phyloP scores from a whole-genome alignment of 2,329 filamentous ascomycete genomes.

The Aureobasidium vineae region DNA sequence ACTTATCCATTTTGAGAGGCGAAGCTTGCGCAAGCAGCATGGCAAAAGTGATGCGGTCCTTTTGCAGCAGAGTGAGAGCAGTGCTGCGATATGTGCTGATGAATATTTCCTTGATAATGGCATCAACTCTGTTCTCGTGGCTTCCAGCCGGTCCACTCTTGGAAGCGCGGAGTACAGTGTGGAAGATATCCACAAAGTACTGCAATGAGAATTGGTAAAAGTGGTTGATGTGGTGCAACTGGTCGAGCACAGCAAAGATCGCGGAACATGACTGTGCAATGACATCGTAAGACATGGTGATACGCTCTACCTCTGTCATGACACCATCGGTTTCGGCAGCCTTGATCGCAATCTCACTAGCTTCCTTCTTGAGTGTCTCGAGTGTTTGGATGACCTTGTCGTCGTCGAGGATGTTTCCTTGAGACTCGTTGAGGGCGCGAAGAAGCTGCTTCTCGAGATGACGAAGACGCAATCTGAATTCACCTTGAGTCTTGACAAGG shows the following conservation, averaged over 20 bases:
- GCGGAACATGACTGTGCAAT: slow-evolving; percentile 95
- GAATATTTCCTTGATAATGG: slow-evolving; percentile 90
- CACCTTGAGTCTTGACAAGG: slow-evolving; percentile 96
- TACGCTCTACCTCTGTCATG: slow-evolving; percentile 95
- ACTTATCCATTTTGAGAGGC: slow-evolving; percentile 94
- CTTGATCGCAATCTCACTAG: slow-evolving; percentile 92
- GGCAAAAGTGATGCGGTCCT: slow-evolving; percentile 88
- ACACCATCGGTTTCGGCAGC: slow-evolving; percentile 96
- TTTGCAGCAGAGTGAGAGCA: slow-evolving; percentile 87
- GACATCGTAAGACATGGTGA: slow-evolving; percentile 89
- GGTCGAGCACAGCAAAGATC: slow-evolving; percentile 94
- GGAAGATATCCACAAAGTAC: slow-evolving; percentile 98
- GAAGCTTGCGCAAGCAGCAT: slow-evolving; percentile 94
- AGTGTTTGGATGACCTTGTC: slow-evolving; percentile 98
- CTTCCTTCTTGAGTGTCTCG: slow-evolving; percentile 96
- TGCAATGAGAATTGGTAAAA: slow-evolving; percentile 99
- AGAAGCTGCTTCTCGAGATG: slow-evolving; percentile 92
- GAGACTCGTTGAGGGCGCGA: slow-evolving; percentile 94
- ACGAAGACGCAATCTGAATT: slow-evolving; percentile 97
- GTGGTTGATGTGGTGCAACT: slow-evolving; percentile 96
- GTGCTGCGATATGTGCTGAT: slow-evolving; percentile 89
- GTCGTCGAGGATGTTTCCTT: slow-evolving; percentile 96
- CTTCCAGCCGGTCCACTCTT: slow-evolving; percentile 63
- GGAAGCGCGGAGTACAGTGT: slow-evolving; percentile 80
- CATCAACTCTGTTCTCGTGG: slow-evolving; percentile 69